phyloP scores from a whole-genome alignment of 73 alveolate genomes.

The Symbiodinium pilosum region DNA sequence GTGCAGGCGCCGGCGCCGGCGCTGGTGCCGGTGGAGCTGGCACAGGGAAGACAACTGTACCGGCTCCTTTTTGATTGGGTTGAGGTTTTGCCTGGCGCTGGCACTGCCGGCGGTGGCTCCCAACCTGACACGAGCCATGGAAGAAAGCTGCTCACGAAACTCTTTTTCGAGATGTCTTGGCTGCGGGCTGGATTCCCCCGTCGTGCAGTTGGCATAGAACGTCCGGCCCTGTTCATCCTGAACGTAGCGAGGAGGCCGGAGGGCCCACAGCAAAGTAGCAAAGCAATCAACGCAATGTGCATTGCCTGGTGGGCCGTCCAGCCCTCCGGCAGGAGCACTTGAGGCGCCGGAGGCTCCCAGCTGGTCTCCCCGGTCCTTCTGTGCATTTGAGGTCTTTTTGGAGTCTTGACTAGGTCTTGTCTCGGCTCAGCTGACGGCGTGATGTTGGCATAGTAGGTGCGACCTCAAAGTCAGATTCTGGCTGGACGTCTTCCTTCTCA shows the following conservation, averaged over 20 bases:
- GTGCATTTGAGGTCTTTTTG: no score
- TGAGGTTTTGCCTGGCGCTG: not conserved
- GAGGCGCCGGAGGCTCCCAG: slow-evolving; percentile 91
- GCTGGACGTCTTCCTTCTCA: not conserved
- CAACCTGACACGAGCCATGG: not conserved
- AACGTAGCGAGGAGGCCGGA: no score
- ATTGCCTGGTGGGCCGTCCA: slow-evolving; percentile 89
- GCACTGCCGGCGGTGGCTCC: slow-evolving; percentile 30
- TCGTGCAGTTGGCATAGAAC: slow-evolving; percentile 62
- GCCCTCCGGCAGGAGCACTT: slow-evolving; percentile 51
- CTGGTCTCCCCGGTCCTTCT: slow-evolving; percentile 89
- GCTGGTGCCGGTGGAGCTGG: slow-evolving; percentile 56
- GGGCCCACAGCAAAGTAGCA: not conserved
- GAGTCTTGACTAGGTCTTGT: no score
- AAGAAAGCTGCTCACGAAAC: not conserved
- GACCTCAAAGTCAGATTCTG: slow-evolving; percentile 24
- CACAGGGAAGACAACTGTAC: not conserved
- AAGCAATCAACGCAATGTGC: not conserved
- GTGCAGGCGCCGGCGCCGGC: slow-evolving; percentile 36
- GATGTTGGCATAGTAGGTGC: slow-evolving; percentile 69
- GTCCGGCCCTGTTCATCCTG: slow-evolving; percentile 74
- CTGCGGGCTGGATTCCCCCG: slow-evolving; percentile 67
- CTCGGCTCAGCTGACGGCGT: slow-evolving; percentile 14
- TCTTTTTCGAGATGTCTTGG: not conserved
- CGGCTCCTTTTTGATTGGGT: not conserved